phyloP scores from a whole-genome alignment of 768 basidiomycete genomes.

The Exsudoporus frostii region DNA sequence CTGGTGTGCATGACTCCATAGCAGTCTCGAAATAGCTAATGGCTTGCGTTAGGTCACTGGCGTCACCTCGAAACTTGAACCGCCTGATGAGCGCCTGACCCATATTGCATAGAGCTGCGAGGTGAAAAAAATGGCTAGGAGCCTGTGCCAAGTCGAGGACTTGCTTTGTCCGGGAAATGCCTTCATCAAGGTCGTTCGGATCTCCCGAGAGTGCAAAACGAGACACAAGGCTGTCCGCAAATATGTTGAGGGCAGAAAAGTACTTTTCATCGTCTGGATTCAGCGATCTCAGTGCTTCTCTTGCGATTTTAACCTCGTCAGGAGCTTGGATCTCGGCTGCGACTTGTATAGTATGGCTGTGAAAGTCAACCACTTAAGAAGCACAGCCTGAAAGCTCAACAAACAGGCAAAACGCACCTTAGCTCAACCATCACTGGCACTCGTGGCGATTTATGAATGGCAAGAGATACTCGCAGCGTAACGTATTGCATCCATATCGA shows the following conservation, averaged over 20 bases:
- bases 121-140: constrained; percentile 17
- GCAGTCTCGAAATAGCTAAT: constrained; percentile 11
- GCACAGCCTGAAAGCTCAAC: background rate
- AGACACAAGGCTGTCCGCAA: constrained; percentile 12
- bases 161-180: constrained; percentile 14
- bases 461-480: background rate
- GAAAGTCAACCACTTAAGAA: background rate
- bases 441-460: background rate
- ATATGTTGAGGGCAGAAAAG: constrained; percentile 2
- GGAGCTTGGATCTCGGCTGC: background rate
- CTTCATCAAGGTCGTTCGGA: constrained; percentile 24
- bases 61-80: constrained; percentile 20
- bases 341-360: background rate
- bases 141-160: constrained; percentile 22
- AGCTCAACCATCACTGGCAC: constrained; percentile 4
- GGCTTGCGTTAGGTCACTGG: constrained; percentile 23
- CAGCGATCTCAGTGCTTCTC: constrained; percentile 8
- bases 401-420: background rate
- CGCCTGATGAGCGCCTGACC: constrained; percentile 16
- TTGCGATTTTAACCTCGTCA: constrained; percentile 11
- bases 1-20: constrained; percentile 10
- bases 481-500: background rate
- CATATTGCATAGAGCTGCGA: constrained; percentile 15
- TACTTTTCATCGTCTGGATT: constrained; percentile 6
- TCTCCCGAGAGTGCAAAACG: constrained; percentile 25